Evolutionary conservation across 139 green algal species (phyloP).

Genomic region (Chlorella sorokiniana): DNA sequence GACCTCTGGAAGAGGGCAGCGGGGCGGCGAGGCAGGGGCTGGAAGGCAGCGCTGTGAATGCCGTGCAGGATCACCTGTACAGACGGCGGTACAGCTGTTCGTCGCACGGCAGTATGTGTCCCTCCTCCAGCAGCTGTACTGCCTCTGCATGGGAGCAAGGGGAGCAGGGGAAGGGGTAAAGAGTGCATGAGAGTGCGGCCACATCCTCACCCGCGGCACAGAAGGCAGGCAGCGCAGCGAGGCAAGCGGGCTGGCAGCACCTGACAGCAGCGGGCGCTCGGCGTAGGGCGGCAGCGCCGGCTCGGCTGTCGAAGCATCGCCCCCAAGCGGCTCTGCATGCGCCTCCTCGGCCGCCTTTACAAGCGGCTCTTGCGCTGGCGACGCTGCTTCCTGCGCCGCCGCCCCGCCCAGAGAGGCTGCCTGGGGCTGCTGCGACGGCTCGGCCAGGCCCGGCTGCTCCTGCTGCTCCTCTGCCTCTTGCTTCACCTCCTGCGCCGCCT

Average conservation of each 20-base stretch:
- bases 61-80: not conserved
- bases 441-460: not conserved
- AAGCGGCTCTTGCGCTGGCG: not conserved
- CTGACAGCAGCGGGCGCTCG: constrained; percentile 7
- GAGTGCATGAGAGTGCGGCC: not conserved
- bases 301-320: not conserved
- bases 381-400: not conserved
- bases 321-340: not conserved
- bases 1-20: too few relatives aligned
- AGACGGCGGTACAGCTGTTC: constrained; percentile 26
- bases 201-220: not conserved
- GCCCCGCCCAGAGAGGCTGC: not conserved
- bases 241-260: not conserved
- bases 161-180: not conserved
- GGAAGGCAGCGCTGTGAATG: not conserved
- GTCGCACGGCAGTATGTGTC: constrained; percentile 41
- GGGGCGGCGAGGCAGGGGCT: too few relatives aligned
- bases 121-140: constrained; percentile 40
- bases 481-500: constrained; percentile 11
- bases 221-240: not conserved
- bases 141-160: constrained; percentile 4
- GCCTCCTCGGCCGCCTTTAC: not conserved
- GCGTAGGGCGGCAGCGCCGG: not conserved
- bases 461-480: not conserved
- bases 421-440: not conserved